Evolutionary conservation across 805 yeast genomes (phyloP).

Genomic region (Grigorovia transvaalensis): DNA sequence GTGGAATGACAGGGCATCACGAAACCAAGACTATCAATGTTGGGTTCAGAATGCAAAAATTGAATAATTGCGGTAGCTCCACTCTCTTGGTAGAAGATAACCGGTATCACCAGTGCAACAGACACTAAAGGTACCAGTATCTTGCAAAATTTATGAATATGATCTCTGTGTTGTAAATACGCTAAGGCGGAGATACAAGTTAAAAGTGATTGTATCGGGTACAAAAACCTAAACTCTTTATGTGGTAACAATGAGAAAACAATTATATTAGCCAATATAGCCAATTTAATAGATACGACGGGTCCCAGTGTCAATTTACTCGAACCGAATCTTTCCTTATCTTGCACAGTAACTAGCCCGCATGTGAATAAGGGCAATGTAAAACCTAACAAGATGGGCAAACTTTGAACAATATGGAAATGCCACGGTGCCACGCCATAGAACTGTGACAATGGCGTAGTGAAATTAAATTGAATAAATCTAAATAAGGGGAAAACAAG

Average conservation of each 20-base stretch:
- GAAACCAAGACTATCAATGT: constrained; percentile 55
- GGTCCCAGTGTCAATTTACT: not conserved
- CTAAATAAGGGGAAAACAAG: constrained; percentile 53
- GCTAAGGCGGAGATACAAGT: constrained; percentile 41
- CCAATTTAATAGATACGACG: constrained; percentile 15
- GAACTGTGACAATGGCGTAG: constrained; percentile 61
- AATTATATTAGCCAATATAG: constrained; percentile 36
- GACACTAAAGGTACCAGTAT: constrained; percentile 17
- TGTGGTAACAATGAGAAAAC: constrained; percentile 63
- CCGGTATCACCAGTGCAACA: constrained; percentile 31
- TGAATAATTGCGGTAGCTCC: constrained; percentile 70
- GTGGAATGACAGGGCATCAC: constrained; percentile 96
- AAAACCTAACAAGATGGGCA: constrained; percentile 65
- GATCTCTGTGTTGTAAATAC: constrained; percentile 1
- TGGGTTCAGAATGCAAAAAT: constrained; percentile 34
- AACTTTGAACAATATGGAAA: constrained; percentile 72
- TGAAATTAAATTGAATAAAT: constrained; percentile 69
- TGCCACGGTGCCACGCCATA: constrained; percentile 82
- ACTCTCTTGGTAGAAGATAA: constrained; percentile 61
- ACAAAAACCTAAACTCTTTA: constrained; percentile 85
- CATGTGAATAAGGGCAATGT: constrained; percentile 50
- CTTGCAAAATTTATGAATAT: not conserved
- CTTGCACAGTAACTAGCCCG: constrained; percentile 29
- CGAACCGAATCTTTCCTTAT: not conserved
- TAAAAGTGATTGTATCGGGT: constrained; percentile 72